Evolutionary conservation across 2,329 filamentous ascomycete genomes (phyloP).

Genomic region (Ceratocystis eucalypticola): DNA sequence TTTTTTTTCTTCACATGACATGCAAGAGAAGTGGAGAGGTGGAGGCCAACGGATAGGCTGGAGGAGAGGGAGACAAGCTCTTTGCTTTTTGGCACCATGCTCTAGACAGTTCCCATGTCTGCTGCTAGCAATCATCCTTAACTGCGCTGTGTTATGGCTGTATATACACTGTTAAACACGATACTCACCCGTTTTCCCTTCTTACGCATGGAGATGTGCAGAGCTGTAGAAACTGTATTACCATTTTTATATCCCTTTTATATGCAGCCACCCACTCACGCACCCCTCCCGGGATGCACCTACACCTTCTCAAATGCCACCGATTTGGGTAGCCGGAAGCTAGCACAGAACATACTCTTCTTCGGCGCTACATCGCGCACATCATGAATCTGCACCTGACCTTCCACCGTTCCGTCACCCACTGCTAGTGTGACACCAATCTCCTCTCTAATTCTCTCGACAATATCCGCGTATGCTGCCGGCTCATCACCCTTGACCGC

Average conservation of each 20-base stretch:
- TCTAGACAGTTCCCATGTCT: too few relatives aligned
- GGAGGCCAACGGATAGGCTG: too few relatives aligned
- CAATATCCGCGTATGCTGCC: conserved; percentile 41
- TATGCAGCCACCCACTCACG: neutral
- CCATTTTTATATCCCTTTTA: neutral
- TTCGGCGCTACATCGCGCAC: conserved; percentile 83
- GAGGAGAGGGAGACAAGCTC: too few relatives aligned
- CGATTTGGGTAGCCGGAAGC: conserved; percentile 67
- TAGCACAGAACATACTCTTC: conserved; percentile 95
- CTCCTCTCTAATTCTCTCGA: conserved; percentile 31
- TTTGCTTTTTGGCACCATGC: too few relatives aligned
- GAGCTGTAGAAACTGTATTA: neutral
- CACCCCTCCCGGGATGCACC: neutral
- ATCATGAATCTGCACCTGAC: conserved; percentile 45
- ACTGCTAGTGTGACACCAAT: conserved; percentile 29
- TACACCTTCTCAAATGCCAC: conserved; percentile 55
- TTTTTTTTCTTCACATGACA: too few relatives aligned
- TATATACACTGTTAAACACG: neutral
- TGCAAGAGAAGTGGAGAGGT: too few relatives aligned
- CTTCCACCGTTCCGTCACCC: conserved; percentile 34
- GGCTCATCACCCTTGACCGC: conserved; percentile 62
- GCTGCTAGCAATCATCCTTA: too few relatives aligned
- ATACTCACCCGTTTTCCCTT: too few relatives aligned
- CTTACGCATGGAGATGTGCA: neutral
- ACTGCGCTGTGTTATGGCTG: too few relatives aligned